Evolutionary conservation across 225 moss, liverwort and hornwort genomes (phyloP).

Genomic region (Thuidium tamariscinum): DNA sequence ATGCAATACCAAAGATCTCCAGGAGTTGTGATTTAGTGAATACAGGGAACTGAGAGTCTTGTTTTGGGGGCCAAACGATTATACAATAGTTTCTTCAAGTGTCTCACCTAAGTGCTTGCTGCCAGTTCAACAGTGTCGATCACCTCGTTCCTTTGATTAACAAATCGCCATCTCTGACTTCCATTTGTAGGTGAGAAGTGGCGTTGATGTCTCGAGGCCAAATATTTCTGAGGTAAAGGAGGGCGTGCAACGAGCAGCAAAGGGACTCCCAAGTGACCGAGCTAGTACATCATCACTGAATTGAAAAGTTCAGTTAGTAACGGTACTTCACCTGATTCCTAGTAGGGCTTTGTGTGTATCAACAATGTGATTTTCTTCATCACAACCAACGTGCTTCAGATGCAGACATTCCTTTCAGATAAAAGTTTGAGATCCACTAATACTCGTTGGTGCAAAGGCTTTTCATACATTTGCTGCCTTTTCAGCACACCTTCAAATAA

Average conservation of each 20-base stretch:
- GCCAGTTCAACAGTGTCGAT: not conserved
- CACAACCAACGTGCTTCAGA: not conserved
- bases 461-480: not conserved
- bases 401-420: not conserved
- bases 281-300: constrained; percentile 17
- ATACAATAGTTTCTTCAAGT: too few species aligned
- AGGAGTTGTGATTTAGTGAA: not conserved
- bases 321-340: not conserved
- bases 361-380: not conserved
- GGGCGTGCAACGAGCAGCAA: constrained; percentile 27
- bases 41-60: not conserved
- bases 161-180: not conserved
- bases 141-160: not conserved
- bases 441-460: not conserved
- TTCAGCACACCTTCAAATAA: not conserved
- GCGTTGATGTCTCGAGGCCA: constrained; percentile 7
- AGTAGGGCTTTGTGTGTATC: not conserved
- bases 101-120: not conserved
- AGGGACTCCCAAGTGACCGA: constrained; percentile 22
- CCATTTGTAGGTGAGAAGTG: constrained; percentile 24
- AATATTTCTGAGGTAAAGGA: constrained; percentile 10
- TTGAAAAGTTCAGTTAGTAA: not conserved
- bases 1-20: not conserved
- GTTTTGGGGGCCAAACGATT: not conserved
- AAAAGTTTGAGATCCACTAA: not conserved